Base-by-base conservation (phyloP, 2,329 filamentous ascomycete genomes). In the Botryotinia narcissicola region DNA sequence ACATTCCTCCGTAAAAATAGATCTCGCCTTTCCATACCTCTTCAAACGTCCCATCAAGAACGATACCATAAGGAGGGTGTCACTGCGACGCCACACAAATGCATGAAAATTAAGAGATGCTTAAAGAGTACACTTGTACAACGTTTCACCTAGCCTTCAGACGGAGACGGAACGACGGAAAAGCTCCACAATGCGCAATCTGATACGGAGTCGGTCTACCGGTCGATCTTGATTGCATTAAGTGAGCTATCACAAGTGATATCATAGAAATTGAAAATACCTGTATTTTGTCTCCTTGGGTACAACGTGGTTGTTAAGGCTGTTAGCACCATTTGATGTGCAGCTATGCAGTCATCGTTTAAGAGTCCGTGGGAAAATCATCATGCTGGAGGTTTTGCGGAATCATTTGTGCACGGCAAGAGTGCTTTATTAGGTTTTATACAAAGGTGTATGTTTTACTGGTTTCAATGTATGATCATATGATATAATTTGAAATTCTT, bases 141-240 rank as follows among this genome's bases (percentile, higher is more conserved):
- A 42, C 46, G 64, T 68, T 68, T 68, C 25, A 57, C 9, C 14
- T 42, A 25, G 48, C 35, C 48, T 68, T 68, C 64, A 57, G 64
- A 68, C 32, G 40, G 61, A 63, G 44, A 20, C 22, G 48, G 35
- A 29, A 51, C 46, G 10, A 40, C 48, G 35, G 44, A 32, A 14
- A 37, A 22, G 63, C 37, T 37, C 46, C 63, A 51, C 32, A 67
- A 40, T 48, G 22, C n/a, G 35, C 35, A 3, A 57, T n/a, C 35
- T 14, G 10, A 29, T n/a, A 37, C 48, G 48, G 48, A 68, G 64
- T 57, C 35, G 35, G 48, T 29, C 64, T 40, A 37, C 16, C 46
- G 35, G 25, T 32, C 16, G 35, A 57, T 68, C 48, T 40, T 22
- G 48, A 57, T 68, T 10, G 18, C 44, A 8, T 42, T 20, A 68